Conservation (phyloP, 257 asterid genomes). For the Datura wrightii region DNA sequence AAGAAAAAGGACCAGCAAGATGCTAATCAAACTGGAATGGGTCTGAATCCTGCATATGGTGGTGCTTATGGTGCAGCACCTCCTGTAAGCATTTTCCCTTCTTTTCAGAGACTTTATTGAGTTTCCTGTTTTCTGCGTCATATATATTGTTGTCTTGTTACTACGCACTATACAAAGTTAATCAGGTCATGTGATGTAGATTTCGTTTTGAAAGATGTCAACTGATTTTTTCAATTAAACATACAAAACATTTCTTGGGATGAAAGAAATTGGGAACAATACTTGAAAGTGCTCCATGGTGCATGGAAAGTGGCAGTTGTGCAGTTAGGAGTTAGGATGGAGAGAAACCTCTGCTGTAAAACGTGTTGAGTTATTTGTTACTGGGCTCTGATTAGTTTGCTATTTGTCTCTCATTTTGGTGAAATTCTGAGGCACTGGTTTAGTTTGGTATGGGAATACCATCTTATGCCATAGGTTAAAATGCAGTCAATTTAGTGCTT, state of each 20-base stretch:
- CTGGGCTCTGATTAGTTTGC: conserved; percentile 13
- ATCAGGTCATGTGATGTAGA: not conserved
- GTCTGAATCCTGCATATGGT: conserved; percentile 65
- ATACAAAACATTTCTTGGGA: not conserved
- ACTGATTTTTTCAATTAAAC: conserved; percentile 14
- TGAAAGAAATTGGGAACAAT: not conserved
- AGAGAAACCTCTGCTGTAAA: not conserved
- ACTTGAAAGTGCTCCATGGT: conserved; percentile 15
- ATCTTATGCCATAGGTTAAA: not conserved
- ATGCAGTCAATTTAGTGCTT: not conserved
- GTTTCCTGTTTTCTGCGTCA: not conserved
- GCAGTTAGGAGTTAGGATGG: not conserved
- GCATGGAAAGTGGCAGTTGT: not conserved
- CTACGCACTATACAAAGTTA: not conserved
- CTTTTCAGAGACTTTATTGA: not conserved
- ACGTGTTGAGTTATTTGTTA: not conserved
- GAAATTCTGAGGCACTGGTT: not conserved
- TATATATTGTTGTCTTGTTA: not conserved
- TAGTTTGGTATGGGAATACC: conserved; percentile 7
- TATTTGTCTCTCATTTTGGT: not conserved
- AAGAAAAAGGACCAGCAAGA: conserved; percentile 93
- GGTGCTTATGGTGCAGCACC: conserved; percentile 86
- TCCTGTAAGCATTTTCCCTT: conserved; percentile 66
- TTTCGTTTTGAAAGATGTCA: not conserved
- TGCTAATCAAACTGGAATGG: conserved; percentile 71